phyloP scores from a whole-genome alignment of 139 green algal species.

The Chlorella sp. region DNA sequence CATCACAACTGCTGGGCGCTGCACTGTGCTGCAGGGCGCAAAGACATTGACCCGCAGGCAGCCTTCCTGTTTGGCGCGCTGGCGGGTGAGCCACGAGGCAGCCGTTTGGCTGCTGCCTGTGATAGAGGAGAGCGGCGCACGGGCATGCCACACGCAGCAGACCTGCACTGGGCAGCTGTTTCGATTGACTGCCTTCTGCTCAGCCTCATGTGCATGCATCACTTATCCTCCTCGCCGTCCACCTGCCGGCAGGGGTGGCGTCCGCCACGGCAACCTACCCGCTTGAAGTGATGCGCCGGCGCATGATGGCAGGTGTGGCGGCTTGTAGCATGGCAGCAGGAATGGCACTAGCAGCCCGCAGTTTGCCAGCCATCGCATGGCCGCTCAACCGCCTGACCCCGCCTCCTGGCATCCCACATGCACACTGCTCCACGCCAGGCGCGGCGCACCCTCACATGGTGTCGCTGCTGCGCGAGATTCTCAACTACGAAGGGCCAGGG shows the following conservation, averaged over 20 bases:
- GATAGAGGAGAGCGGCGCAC: too few relatives aligned
- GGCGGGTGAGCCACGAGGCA: slow-evolving; percentile 20
- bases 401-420: too few relatives aligned
- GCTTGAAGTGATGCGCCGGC: slow-evolving; percentile 50
- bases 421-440: too few relatives aligned
- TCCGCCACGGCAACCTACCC: slow-evolving; percentile 47
- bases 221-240: too few relatives aligned
- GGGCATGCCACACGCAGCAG: background rate
- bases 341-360: too few relatives aligned
- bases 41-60: slow-evolving; percentile 33
- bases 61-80: slow-evolving; percentile 45
- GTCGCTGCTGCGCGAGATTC: slow-evolving; percentile 29
- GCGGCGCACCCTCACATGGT: slow-evolving; percentile 12
- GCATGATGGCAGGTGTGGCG: slow-evolving; percentile 49
- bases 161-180: background rate
- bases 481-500: slow-evolving; percentile 23
- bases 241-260: slow-evolving; percentile 23
- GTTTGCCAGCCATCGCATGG: too few relatives aligned
- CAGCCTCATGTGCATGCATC: background rate
- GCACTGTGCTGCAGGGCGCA: background rate
- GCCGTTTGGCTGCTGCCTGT: too few relatives aligned
- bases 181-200: background rate
- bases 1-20: background rate
- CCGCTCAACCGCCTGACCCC: too few relatives aligned
- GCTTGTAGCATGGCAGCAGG: too few relatives aligned